These are phyloP conservation scores for Penicillium paradoxum DNA, from an alignment of 495 filamentous ascomycete genomes.

Conservation along the genomic window DNA sequence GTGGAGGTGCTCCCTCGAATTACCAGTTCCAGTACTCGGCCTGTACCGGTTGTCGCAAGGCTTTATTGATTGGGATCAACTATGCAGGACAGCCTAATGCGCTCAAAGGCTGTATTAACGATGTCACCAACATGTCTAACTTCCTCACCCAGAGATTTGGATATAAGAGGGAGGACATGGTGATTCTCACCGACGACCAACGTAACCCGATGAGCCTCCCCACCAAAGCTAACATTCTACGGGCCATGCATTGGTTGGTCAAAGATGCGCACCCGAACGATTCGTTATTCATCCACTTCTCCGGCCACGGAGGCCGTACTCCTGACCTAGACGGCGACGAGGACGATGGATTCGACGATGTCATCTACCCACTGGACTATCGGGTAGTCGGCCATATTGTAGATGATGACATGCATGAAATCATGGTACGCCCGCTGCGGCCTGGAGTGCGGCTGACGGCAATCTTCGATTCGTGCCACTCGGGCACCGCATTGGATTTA, in stretches of 20 bases:
- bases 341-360: slow-evolving; percentile 93
- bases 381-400: slow-evolving; percentile 85
- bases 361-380: slow-evolving; percentile 96
- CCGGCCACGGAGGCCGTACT: slow-evolving; percentile 93
- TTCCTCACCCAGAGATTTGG: slow-evolving; percentile 82
- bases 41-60: slow-evolving; percentile 86
- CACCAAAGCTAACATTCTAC: slow-evolving; percentile 87
- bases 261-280: slow-evolving; percentile 93
- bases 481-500: slow-evolving; percentile 89
- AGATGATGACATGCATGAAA: slow-evolving; percentile 96
- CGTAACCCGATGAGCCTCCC: slow-evolving; percentile 92
- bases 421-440: slow-evolving; percentile 84
- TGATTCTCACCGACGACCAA: slow-evolving; percentile 95
- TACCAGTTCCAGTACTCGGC: slow-evolving; percentile 88
- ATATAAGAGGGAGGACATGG: slow-evolving; percentile 96
- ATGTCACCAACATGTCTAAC: slow-evolving; percentile 92
- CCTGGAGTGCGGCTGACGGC: slow-evolving; percentile 88
- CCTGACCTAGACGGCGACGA: slow-evolving; percentile 94
- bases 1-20: slow-evolving; percentile 66
- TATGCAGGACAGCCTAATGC: slow-evolving; percentile 89
- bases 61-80: slow-evolving; percentile 94
- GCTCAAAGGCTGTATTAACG: slow-evolving; percentile 92
- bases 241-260: slow-evolving; percentile 98
- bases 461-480: slow-evolving; percentile 98
- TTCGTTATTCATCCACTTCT: slow-evolving; percentile 96